phyloP scores from a whole-genome alignment of 1,284 basidiomycete genomes.

The Ceratobasidium sp. region DNA sequence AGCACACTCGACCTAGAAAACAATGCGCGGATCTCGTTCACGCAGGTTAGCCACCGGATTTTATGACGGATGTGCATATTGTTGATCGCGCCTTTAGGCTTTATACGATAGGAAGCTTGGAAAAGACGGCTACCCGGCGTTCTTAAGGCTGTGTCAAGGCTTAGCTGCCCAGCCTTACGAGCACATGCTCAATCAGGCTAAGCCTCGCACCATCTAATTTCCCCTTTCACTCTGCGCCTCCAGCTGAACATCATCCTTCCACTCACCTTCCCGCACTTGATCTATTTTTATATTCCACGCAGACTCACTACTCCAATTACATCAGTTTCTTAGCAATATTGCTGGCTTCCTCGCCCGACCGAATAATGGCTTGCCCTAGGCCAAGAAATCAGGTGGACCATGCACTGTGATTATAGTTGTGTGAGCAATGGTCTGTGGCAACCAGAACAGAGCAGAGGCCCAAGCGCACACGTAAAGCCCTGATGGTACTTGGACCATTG shows the following conservation, averaged over 20 bases:
- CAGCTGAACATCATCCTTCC: not conserved
- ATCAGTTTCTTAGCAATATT: not conserved
- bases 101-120: conserved; percentile 2
- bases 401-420: not conserved
- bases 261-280: not conserved
- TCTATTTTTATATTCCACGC: conserved; percentile 12
- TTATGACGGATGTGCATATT: not conserved
- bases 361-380: not conserved
- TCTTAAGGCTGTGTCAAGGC: conserved; percentile 14
- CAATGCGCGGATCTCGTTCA: conserved; percentile 18
- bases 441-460: conserved; percentile 27
- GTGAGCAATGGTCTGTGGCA: not conserved
- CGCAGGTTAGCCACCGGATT: conserved; percentile 2
- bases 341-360: no score
- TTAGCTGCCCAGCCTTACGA: conserved; percentile 31
- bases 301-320: conserved; percentile 35
- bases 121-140: not conserved
- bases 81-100: not conserved
- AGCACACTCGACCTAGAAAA: conserved; percentile 30
- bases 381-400: not conserved
- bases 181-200: not conserved
- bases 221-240: not conserved
- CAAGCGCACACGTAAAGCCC: conserved; percentile 21
- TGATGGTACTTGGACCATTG: conserved; percentile 23
- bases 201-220: not conserved